Evolutionary conservation across 2,329 filamentous ascomycete species (phyloP), one percentile per base, ranked within the genome.

Genomic region (Botryotinia convoluta): DNA sequence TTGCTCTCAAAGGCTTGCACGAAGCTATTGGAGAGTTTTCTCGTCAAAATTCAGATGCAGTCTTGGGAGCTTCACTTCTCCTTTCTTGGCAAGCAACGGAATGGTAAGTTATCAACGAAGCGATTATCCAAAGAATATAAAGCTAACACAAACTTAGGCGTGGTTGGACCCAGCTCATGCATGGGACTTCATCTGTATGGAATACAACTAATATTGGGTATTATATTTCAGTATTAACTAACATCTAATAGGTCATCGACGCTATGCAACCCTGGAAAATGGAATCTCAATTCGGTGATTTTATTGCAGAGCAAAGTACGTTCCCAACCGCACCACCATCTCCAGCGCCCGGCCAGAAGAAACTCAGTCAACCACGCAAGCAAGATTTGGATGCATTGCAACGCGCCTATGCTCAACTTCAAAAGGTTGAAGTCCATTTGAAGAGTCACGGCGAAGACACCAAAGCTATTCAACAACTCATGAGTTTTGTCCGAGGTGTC

Each of bases 21-120:
- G 92, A 95, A 80, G 94, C 94, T 42, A 95, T 98, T 77, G 90
- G 91, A 62, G 87, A 88, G 32, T 98, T 98, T 83, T 97, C 93
- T 3, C 90, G 90, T 78, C 90, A 92, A 70, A 97, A 94, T 75
- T 95, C 94, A 2, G 95, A 99, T 83, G 94, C 95, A 61, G 91
- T 98, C 75, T 87, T 99, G 72, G 95, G 95, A 39, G 93, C 95
- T 45, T 98, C 95, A 39, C 90, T 98, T 62, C 88, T 98, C 65
- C 87, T 99, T 68, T 97, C 95, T 54, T 98, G 96, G 95, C 95
- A 98, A 84, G 93, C 94, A 72, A 96, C 92, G 74, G 95, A 98
- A 85, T 98, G 95, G 95, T 97, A 87, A 86, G 91, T 85, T 78
- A 77, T 76, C 78, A 10, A 71, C 44, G 4, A 37, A n/a, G 79